Evolutionary conservation across 2,329 filamentous ascomycete species (phyloP).

Genomic region (Macrophomina phaseolina): DNA sequence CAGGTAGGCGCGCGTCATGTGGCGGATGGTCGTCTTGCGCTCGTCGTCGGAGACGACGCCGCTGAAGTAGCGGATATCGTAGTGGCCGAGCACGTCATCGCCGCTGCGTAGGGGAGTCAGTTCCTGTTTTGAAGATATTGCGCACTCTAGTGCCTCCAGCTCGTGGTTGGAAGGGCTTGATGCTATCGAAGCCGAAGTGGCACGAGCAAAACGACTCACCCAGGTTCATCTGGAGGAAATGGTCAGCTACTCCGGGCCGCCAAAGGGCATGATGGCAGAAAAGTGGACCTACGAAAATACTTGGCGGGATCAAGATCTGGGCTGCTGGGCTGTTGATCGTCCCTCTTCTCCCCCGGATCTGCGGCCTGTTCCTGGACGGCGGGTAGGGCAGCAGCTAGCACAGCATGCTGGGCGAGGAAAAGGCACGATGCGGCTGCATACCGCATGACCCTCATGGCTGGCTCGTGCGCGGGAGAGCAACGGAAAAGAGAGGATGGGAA

Average conservation of each 20-base stretch:
- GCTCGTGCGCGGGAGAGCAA: neutral
- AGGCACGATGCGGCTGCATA: conserved; percentile 17
- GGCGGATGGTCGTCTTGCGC: conserved; percentile 68
- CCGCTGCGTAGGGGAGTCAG: conserved; percentile 28
- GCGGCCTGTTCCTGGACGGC: neutral
- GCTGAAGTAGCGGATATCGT: conserved; percentile 74
- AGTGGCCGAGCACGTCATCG: conserved; percentile 69
- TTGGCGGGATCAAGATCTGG: conserved; percentile 13
- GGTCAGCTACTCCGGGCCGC: neutral
- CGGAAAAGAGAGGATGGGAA: neutral
- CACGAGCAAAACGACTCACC: conserved; percentile 8
- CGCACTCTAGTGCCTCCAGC: too few relatives aligned
- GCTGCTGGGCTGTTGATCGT: neutral
- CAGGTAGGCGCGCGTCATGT: conserved; percentile 78
- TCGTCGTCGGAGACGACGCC: conserved; percentile 68
- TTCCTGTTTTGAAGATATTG: neutral
- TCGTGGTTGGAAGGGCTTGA: neutral
- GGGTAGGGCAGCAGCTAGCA: conserved; percentile 1
- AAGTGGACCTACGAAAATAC: conserved; percentile 25
- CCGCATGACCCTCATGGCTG: conserved; percentile 7
- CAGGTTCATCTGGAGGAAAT: conserved; percentile 18
- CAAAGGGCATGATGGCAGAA: neutral
- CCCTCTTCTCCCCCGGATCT: conserved; percentile 10
- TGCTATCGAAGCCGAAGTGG: too few relatives aligned
- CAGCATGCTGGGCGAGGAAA: neutral